Base-by-base conservation (phyloP, 352 stramenopile species). In the Pythium myriotylum region DNA sequence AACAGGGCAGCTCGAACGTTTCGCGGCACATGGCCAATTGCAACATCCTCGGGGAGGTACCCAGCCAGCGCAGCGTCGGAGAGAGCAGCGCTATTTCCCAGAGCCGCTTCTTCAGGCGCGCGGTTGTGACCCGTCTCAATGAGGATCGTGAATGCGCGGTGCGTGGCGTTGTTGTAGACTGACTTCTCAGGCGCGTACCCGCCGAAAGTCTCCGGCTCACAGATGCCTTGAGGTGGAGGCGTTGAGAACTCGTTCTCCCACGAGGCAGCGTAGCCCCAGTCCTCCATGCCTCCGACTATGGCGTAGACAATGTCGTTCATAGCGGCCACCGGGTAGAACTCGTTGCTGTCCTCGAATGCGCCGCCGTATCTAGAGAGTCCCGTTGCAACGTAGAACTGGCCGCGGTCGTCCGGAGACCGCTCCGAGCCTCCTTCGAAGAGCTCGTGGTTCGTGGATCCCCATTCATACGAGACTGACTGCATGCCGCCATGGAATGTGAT, bases 401-500 rank as follows among this genome's bases (percentile, higher is more conserved):
- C 78, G 6, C 37, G 61, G 61, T 92, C 63, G 46, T 92, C 84
- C 0, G 82, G 80, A 14, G 72, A 85, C 26, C 68, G 69, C 13
- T 85, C 47, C 35, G 75, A 84, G 54, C 70, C 76, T 9, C 68
- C 76, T 14, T 43, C 68, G 5, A 40, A 42, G 32, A 74, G 51
- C 85, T 83, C 57, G 73, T 97, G 82, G 48, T 96, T 95, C 12
- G 84, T 81, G 19, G 86, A 88, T 10, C 96, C 96, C 97, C 97
- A 99, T 71, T 99, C 97, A 69, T 99, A 99, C 5, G 88, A 93
- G 54, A 99, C 86, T 8, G 90, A 89, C 54, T 95, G 86, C 61
- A 92, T 99, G 43, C 97, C 97, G 32, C 84, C 96, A 77, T 99
- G 97, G 66, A 98, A 99, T 4, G 97, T 99, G 20, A 99, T 82